Evolutionary conservation across 352 stramenopile species (phyloP), one percentile per base, ranked within the genome.

Genomic region (Phytophthora melonis): DNA sequence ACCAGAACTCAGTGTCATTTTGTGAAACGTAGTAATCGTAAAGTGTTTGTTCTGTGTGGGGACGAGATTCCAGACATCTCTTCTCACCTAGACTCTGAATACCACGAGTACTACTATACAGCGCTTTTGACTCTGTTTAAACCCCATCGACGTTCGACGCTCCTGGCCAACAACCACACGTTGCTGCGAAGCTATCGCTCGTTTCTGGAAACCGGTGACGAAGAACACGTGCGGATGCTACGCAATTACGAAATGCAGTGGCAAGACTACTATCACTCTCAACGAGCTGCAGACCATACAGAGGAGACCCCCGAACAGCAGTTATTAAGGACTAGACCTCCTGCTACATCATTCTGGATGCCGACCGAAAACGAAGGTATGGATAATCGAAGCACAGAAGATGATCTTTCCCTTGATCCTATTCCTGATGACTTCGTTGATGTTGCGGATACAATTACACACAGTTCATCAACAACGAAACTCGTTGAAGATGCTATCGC

Each of bases 111-210:
- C 21, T 74, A 77, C 36, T 74, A 67, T 25, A 53, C 27, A 3
- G 60, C 71, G 0, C 2, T 67, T 1, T 3, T 74, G 3, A 47
- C 60, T 6, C 30, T 78, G 0, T 78, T 78, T 54, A 70, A 74
- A 23, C 65, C 65, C 0, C 70, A 78, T 23, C 59, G 70, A 7
- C 0, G 66, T 11, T 19, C 19, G 0, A 66, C 57, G 0, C 3
- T 55, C 32, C 45, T 52, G 25, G 11, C 50, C 2, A 18, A 43
- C 19, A 43, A 58, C 19, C 45, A 41, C 10, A 58, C 3, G 5
- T 16, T 32, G 9, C n/a, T 66, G 23, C n/a, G 1, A 1, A 23
- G n/a, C 30, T 52, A 53, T 10, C 34, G 41, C 8, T 32, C 19
- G 3, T 67, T 59, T 21, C 5, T 67, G 18, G 1, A 54, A 21